These are phyloP conservation scores for Bruguiera gymnorhiza DNA, from an alignment of 345 rosid species.

Conservation along the genomic window DNA sequence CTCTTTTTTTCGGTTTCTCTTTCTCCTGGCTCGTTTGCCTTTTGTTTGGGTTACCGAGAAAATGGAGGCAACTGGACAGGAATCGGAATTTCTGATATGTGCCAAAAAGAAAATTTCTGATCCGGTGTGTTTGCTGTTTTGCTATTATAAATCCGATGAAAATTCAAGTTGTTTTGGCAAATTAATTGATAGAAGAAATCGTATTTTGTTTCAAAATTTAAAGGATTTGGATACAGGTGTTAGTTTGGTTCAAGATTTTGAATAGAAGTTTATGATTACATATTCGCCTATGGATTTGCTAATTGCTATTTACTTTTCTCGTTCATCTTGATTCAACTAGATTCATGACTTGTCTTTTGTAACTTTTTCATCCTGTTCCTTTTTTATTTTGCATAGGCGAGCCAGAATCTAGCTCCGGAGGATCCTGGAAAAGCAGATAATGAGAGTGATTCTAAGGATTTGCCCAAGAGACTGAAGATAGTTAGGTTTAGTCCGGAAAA, in stretches of 20 bases:
- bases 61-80: neutral
- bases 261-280: no score
- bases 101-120: neutral
- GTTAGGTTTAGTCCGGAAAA: slow-evolving; percentile 59
- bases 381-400: slow-evolving; percentile 19
- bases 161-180: no score
- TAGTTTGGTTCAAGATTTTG: no score
- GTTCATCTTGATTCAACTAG: no score
- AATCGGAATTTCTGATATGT: neutral
- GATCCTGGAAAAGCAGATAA: slow-evolving; percentile 2
- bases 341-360: neutral
- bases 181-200: no score
- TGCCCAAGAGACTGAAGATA: slow-evolving; percentile 33
- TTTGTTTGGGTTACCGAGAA: neutral
- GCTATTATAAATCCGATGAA: no score
- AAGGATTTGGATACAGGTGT: no score
- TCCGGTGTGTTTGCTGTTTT: no score
- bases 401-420: slow-evolving; percentile 9
- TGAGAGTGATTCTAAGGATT: slow-evolving; percentile 13
- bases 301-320: neutral
- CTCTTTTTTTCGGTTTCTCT: neutral
- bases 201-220: no score
- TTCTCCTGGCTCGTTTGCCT: neutral
- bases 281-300: neutral
- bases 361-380: neutral